Evolutionary conservation across 208 protist genomes (phyloP).

Genomic region (Leishmania tarentolae): DNA sequence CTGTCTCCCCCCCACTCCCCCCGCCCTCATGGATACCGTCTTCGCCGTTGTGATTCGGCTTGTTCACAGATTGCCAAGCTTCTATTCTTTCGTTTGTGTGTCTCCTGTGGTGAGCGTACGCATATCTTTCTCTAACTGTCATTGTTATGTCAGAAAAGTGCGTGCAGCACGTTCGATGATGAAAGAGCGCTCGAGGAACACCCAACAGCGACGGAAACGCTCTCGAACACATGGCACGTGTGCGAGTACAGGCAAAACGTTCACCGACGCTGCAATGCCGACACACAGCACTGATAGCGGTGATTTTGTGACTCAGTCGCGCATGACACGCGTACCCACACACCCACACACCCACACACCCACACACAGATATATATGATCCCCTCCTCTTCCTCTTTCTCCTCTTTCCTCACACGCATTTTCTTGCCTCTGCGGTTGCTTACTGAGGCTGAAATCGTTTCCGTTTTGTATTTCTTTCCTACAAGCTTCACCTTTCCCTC

Average conservation of each 20-base stretch:
- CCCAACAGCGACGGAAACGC: neutral
- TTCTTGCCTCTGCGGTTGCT: neutral
- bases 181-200: neutral
- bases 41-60: neutral
- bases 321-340: neutral
- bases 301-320: neutral
- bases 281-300: neutral
- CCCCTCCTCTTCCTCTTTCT: neutral
- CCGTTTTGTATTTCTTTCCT: neutral
- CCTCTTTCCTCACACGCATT: neutral
- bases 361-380: neutral
- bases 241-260: neutral
- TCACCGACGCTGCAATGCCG: neutral
- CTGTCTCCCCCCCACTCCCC: neutral
- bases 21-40: neutral
- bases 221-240: neutral
- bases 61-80: constrained; percentile 3
- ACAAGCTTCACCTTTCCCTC: neutral
- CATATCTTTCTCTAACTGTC: neutral
- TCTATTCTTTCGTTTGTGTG: neutral
- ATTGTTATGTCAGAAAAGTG: neutral
- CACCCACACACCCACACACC: neutral
- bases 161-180: no score
- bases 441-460: neutral
- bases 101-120: neutral